Evolutionary conservation across 2,329 filamentous ascomycete genomes (phyloP).

Genomic region (Trichoderma arundinaceum): DNA sequence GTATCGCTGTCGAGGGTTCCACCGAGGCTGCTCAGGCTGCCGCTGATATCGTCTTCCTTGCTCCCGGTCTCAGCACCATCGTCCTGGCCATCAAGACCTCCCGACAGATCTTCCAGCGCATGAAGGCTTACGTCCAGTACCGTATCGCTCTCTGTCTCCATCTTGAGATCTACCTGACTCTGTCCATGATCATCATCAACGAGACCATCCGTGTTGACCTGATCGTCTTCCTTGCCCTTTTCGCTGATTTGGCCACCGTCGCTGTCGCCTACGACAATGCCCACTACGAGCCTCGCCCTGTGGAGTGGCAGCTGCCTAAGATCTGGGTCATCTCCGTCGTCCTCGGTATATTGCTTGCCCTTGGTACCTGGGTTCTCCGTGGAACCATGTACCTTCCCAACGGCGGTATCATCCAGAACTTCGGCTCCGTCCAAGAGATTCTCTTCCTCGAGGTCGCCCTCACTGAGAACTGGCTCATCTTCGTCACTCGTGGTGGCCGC

Average conservation of each 20-base stretch:
- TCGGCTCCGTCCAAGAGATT: slow-evolving; percentile 79
- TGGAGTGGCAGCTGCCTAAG: slow-evolving; percentile 95
- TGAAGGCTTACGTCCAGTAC: slow-evolving; percentile 96
- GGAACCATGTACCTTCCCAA: slow-evolving; percentile 80
- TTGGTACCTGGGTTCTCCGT: slow-evolving; percentile 87
- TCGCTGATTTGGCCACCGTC: slow-evolving; percentile 89
- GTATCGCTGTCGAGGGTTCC: slow-evolving; percentile 91
- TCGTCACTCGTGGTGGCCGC: slow-evolving; percentile 91
- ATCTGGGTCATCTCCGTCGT: slow-evolving; percentile 91
- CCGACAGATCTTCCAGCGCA: slow-evolving; percentile 93
- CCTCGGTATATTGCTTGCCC: slow-evolving; percentile 78
- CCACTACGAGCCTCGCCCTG: slow-evolving; percentile 81
- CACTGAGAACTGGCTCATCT: slow-evolving; percentile 95
- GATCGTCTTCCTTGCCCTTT: slow-evolving; percentile 93
- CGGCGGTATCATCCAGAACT: slow-evolving; percentile 89
- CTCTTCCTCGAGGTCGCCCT: slow-evolving; percentile 90
- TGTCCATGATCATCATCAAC: slow-evolving; percentile 91
- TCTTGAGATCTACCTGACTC: slow-evolving; percentile 87
- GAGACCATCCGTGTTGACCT: slow-evolving; percentile 82
- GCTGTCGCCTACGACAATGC: slow-evolving; percentile 95
- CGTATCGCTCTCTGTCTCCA: slow-evolving; percentile 92
- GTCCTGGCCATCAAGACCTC: slow-evolving; percentile 93
- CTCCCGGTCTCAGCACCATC: slow-evolving; percentile 87
- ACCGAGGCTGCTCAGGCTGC: slow-evolving; percentile 90
- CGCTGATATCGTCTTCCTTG: slow-evolving; percentile 92